phyloP scores from a whole-genome alignment of 768 basidiomycete species.

The Kwoniella botswanensis region DNA sequence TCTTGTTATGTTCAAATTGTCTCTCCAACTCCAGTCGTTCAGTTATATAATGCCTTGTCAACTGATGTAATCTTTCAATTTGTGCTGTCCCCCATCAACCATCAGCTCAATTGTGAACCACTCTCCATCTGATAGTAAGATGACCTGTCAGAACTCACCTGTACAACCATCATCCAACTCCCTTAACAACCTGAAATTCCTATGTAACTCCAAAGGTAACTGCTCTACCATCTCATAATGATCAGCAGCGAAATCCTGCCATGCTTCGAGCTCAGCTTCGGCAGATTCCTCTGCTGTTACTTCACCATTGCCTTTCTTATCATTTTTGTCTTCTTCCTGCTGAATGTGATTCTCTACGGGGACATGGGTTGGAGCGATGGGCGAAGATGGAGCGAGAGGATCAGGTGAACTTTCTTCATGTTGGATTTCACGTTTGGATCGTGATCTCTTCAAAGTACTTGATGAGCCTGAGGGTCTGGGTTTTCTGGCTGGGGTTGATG shows the following conservation, averaged over 20 bases:
- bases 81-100: conserved; percentile 32
- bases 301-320: conserved; percentile 1
- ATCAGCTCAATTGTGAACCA: background rate
- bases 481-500: background rate
- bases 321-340: background rate
- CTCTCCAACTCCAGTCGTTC: conserved; percentile 16
- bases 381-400: background rate
- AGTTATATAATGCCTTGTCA: conserved; percentile 41
- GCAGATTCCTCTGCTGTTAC: conserved; percentile 9
- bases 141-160: conserved; percentile 27
- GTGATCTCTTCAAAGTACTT: conserved; percentile 6
- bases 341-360: background rate
- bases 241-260: conserved; percentile 53
- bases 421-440: background rate
- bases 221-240: conserved; percentile 58
- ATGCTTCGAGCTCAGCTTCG: conserved; percentile 48
- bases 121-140: background rate
- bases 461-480: background rate
- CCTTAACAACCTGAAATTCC: conserved; percentile 56
- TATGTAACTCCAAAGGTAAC: conserved; percentile 57
- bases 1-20: background rate
- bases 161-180: conserved; percentile 56
- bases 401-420: background rate
- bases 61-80: conserved; percentile 39
- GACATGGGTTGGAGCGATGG: background rate